Conservation (phyloP, 2,329 filamentous ascomycete species). For the Penicillium sclerotiorum region DNA sequence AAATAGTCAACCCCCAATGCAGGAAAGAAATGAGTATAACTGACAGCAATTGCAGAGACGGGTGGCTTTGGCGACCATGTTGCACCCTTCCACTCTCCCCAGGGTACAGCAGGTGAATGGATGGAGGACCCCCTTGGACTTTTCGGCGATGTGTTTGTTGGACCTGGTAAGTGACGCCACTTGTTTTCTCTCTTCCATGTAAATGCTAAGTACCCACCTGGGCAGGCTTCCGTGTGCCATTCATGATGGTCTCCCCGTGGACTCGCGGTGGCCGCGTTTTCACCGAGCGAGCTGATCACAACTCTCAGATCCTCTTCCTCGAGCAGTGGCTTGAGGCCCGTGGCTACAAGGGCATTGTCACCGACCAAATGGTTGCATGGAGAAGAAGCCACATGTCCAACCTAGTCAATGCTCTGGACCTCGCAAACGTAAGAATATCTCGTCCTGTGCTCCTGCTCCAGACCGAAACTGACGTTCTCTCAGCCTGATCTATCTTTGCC, state of each 20-base stretch:
- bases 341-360: slow-evolving; percentile 45
- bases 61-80: slow-evolving; percentile 61
- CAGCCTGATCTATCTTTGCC: slow-evolving; percentile 55
- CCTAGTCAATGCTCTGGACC: slow-evolving; percentile 52
- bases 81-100: slow-evolving; percentile 53
- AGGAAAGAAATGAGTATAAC: neutral
- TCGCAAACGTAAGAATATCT: slow-evolving; percentile 35
- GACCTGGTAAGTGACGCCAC: slow-evolving; percentile 37
- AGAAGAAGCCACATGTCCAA: slow-evolving; percentile 52
- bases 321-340: slow-evolving; percentile 52
- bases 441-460: neutral
- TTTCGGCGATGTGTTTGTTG: slow-evolving; percentile 48
- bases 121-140: slow-evolving; percentile 49
- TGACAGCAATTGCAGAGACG: slow-evolving; percentile 42
- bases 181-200: neutral
- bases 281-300: slow-evolving; percentile 59
- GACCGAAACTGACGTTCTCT: slow-evolving; percentile 7
- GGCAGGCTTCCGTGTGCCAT: slow-evolving; percentile 54
- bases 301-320: slow-evolving; percentile 58
- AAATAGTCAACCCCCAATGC: neutral
- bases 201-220: slow-evolving; percentile 3
- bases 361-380: slow-evolving; percentile 50
- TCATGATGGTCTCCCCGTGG: slow-evolving; percentile 60
- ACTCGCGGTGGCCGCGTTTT: slow-evolving; percentile 58
- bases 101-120: slow-evolving; percentile 57